A percentile compares a stretch with the other conserved stretches of the same genome.
These are phyloP conservation scores for Penicillium nucicola DNA, from an alignment of 495 filamentous ascomycete genomes.

Conservation along the genomic window DNA sequence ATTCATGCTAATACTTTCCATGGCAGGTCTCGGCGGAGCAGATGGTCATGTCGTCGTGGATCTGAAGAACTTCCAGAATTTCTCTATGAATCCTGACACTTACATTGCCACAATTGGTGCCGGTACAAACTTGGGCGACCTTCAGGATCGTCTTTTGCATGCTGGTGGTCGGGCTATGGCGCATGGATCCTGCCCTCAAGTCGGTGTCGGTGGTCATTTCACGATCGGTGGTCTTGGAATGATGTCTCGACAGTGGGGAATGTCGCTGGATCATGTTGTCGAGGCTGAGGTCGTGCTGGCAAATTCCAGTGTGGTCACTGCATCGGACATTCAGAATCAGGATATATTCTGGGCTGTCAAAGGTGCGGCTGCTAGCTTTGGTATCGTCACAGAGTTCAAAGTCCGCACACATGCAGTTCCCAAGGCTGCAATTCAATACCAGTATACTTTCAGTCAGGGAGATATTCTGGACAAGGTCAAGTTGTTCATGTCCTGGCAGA, in stretches of 20 bases:
- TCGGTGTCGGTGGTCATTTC: constrained; percentile 72
- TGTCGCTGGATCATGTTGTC: constrained; percentile 61
- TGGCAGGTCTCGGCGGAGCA: constrained; percentile 42
- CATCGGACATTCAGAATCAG: constrained; percentile 32
- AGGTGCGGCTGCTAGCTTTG: constrained; percentile 44
- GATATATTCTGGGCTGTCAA: constrained; percentile 55
- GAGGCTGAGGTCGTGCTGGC: constrained; percentile 63
- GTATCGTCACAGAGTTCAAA: constrained; percentile 47
- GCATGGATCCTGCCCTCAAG: constrained; percentile 63
- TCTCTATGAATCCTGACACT: constrained; percentile 51
- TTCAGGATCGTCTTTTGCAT: constrained; percentile 55
- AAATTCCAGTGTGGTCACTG: constrained; percentile 47
- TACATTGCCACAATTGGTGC: constrained; percentile 62
- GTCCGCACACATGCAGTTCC: constrained; percentile 41
- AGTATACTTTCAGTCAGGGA: constrained; percentile 38
- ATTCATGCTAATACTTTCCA: constrained; percentile 38
- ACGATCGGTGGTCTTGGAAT: constrained; percentile 69
- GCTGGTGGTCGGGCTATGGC: constrained; percentile 63
- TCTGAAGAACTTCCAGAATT: constrained; percentile 44
- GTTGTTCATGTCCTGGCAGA: constrained; percentile 40
- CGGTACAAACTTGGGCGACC: constrained; percentile 59
- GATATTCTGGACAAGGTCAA: constrained; percentile 21
- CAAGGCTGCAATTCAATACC: constrained; percentile 29
- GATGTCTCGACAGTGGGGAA: constrained; percentile 60
- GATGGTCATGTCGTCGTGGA: constrained; percentile 44